phyloP scores from a whole-genome alignment of 2,329 filamentous ascomycete genomes.

The Fusarium sambucinum region DNA sequence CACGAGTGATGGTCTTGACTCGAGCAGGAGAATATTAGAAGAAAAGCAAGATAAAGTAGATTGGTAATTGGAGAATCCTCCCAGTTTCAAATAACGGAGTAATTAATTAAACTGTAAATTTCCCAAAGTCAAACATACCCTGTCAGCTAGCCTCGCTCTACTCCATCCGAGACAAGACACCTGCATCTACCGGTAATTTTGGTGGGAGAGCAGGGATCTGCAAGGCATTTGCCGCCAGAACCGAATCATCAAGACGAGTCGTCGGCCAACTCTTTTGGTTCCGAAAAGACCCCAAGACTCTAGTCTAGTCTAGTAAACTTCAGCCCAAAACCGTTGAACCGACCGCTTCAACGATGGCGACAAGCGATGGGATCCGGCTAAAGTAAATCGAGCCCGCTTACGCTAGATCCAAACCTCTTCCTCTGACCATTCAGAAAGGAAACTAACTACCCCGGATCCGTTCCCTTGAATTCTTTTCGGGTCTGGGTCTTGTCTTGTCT shows the following conservation, averaged over 20 bases:
- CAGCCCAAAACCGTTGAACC: neutral
- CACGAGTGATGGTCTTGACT: neutral
- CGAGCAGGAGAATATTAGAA: too few relatives aligned
- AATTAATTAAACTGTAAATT: slow-evolving; percentile 12
- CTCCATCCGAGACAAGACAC: neutral
- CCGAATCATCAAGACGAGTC: neutral
- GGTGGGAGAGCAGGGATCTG: slow-evolving; percentile 1
- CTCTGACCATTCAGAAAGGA: neutral
- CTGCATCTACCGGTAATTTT: slow-evolving; percentile 1
- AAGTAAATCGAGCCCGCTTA: neutral
- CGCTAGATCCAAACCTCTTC: neutral
- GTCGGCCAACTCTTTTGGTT: neutral
- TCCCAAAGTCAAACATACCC: neutral
- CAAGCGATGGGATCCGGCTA: neutral
- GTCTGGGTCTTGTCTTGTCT: neutral
- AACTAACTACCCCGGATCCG: slow-evolving; percentile 6
- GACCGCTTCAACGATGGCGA: neutral
- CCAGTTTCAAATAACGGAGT: neutral
- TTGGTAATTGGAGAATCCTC: neutral
- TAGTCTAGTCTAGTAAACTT: neutral
- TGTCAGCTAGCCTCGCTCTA: neutral
- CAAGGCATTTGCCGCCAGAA: neutral
- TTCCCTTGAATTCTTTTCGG: neutral
- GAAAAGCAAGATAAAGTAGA: too few relatives aligned
- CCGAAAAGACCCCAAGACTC: neutral